Evolutionary conservation across 306 rosid species (phyloP), one percentile per base, ranked within the genome.

Genomic region (Leucaena leucocephala): DNA sequence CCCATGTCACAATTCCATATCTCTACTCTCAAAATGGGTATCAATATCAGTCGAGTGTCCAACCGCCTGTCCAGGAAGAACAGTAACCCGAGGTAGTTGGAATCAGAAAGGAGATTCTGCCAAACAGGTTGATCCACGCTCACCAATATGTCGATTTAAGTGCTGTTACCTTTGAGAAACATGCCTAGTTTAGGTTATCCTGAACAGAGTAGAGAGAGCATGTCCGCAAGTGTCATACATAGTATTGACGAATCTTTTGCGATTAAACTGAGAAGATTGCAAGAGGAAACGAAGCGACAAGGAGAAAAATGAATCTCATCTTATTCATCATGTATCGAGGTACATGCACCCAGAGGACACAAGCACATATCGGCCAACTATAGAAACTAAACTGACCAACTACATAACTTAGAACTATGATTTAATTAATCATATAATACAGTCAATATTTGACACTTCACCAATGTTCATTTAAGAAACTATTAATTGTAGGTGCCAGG

Each of bases 101-200:
- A 78, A 46, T 80, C 79, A 63, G 76, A 78, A 54, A 80, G 76
- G 72, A 79, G 80, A 74, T 68, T 82, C 84, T 74, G 80, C 85
- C 84, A 78, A 78, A 78, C 77, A 75, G 68, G 49, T 78, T 76
- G 82, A 81, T 67, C 81, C 67, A 63, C 66, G 75, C 73, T 81
- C 84, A 50, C 45, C 40, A 74, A 78, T 63, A 72, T 45, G 69
- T 9, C 67, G 67, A 82, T 58, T 82, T 77, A 66, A 54, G 77
- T 68, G 74, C 82, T 76, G 65, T 78, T 62, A 68, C 72, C 50
- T 52, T 75, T 17, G 6, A 46, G 67, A 79, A 66, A 50, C 44
- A 39, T 44, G 38, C 64, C 76, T 75, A 72, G 19, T 76, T 69
- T 66, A 80, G 76, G 72, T 46, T 55, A 63, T 42, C 72, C 55